Evolutionary conservation across 1,284 basidiomycete genomes (phyloP), one percentile per base, ranked within the genome.

Genomic region (Wallemia hederae): DNA sequence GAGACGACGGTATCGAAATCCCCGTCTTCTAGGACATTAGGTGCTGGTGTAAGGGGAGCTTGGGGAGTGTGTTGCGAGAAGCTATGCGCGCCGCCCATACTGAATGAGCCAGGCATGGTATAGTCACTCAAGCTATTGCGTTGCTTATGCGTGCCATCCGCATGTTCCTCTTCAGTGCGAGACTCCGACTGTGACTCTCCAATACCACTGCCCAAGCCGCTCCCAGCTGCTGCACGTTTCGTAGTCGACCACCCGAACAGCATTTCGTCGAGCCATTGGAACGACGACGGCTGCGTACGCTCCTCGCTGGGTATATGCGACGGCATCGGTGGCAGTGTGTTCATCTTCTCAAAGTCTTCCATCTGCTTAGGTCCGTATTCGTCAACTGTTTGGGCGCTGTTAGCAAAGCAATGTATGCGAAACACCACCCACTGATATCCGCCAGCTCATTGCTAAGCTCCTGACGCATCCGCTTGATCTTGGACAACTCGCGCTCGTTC

Each of bases 231-330:
- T 58, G 2, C 63, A 62, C 59, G 63, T 65, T 59, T 64, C 59
- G 39, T 49, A 5, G 39, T 49, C n/a, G 80, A 84, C 89, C 89
- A 94, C 33, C 90, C 90, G 70, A 92, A 94, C 39, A 94, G 74
- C 19, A 84, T 78, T 71, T 92, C 89, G 69, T 94, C 90, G 31
- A 92, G 77, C 87, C 88, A 91, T 57, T 69, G 69, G 76, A 90
- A 87, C 1, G 87, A 22, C 39, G 39, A 49, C 29, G 7, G 29
- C 17, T 31, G 29, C n/a, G n/a, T n/a, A n/a, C n/a, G n/a, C n/a
- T n/a, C n/a, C n/a, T n/a, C n/a, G 29, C 29, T 31, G 29, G 86
- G 70, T 89, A 85, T 27, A 59, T 62, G 28, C 66, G 31, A 11
- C 59, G 57, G 7, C 59, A 62, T 26, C 59, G 59, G 33, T 60